Conservation (phyloP, 2,329 filamentous ascomycete genomes). For the Sclerotinia minor region DNA sequence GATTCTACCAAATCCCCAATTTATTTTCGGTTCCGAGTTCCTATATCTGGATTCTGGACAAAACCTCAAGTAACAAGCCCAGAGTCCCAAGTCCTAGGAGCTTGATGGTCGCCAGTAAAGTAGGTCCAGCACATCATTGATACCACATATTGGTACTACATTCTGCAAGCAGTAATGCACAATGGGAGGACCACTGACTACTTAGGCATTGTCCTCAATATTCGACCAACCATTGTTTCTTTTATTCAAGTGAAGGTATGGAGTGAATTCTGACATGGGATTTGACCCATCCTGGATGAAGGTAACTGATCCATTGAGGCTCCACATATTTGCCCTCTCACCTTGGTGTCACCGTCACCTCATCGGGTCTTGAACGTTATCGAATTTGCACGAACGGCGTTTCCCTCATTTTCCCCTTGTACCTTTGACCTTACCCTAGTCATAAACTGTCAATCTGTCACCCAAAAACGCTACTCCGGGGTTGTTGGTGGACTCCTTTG, state of each 20-base stretch:
- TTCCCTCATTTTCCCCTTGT: constrained; percentile 5
- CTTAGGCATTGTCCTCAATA: background rate
- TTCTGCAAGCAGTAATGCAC: constrained; percentile 17
- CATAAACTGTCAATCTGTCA: constrained; percentile 19
- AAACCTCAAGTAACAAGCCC: background rate
- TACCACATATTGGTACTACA: constrained; percentile 13
- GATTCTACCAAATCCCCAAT: background rate
- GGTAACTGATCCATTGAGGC: constrained; percentile 18
- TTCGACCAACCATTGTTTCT: background rate
- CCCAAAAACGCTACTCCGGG: constrained; percentile 8
- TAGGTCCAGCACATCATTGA: background rate
- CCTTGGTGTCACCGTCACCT: constrained; percentile 6
- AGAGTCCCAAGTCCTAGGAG: background rate
- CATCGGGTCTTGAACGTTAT: constrained; percentile 11
- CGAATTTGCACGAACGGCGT: constrained; percentile 3
- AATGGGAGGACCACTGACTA: background rate
- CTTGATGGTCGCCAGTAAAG: background rate
- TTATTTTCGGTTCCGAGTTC: background rate
- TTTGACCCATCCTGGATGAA: constrained; percentile 15
- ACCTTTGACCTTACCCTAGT: background rate
- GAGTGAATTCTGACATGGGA: constrained; percentile 12
- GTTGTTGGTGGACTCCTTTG: constrained; percentile 3
- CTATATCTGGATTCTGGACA: constrained; percentile 4
- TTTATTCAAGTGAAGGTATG: background rate
- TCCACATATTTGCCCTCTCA: constrained; percentile 15